Evolutionary conservation across 192 early-diverging fungal species (phyloP), one percentile per base, ranked within the genome.

Genomic region (Kappamyces sp.): DNA sequence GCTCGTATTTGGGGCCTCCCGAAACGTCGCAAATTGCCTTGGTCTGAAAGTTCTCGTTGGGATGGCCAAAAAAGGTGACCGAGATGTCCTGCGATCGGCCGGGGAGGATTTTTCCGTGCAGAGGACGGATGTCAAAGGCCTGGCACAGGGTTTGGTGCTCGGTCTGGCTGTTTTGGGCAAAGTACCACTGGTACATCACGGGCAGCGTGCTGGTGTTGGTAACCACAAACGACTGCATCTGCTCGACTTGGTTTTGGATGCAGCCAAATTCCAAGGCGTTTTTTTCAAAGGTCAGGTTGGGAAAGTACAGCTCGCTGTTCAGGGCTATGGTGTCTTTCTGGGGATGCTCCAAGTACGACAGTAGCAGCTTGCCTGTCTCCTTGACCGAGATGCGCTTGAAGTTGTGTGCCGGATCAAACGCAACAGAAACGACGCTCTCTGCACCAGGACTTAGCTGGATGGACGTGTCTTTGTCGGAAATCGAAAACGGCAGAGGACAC

Each of bases 1-100:
- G 39, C 54, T 81, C 72, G 54, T 83, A 83, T 22, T 77, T 77
- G 15, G 81, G 81, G 0, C 81, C 81, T 1, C 81, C 78, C 14
- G 45, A 30, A 5, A 81, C 78, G 51, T 80, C 76, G 52, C 78
- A 81, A n/a, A 79, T 5, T 0, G 68, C 75, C 4, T 54, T 53
- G 9, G 47, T 59, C 29, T 43, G 47, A 52, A 70, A 74, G 5
- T 38, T 57, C 29, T 68, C 66, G 42, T 41, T 50, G 36, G 55
- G 39, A 43, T 73, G 65, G 9, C 76, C 78, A 45, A 64, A 69
- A 54, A 81, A 81, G 6, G 68, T 68, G 5, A 77, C 73, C 39
- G 67, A 64, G 1, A 78, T 67, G n/a, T 42, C 51, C 59, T 79
- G 69, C 5, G 48, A 62, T 32, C 78, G 65, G 7, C 71, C 72